These are phyloP conservation scores for Xylaria sp. DNA, from an alignment of 2,329 filamentous ascomycete species.

Conservation along the genomic window DNA sequence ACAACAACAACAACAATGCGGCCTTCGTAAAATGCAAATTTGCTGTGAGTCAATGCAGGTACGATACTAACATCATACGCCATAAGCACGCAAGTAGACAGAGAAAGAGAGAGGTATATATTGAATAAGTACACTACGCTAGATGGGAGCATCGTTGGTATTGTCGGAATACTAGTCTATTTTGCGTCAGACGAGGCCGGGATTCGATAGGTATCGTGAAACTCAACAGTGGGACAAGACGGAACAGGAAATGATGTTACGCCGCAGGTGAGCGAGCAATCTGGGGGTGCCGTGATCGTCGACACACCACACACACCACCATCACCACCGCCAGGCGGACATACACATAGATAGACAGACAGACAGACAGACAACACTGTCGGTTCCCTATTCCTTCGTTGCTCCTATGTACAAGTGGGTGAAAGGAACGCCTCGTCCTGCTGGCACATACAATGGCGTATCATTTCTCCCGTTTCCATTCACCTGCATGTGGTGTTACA, in stretches of 20 bases:
- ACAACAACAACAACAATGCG: too few species aligned
- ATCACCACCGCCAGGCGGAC: neutral
- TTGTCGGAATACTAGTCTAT: neutral
- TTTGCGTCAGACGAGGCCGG: slow-evolving; percentile 9
- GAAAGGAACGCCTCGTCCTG: slow-evolving; percentile 35
- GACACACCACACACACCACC: slow-evolving; percentile 8
- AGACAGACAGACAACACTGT: neutral
- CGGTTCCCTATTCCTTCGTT: slow-evolving; percentile 9
- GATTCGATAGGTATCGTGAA: slow-evolving; percentile 20
- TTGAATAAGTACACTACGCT: too few species aligned
- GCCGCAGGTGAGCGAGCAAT: slow-evolving; percentile 36
- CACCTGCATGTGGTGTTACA: slow-evolving; percentile 26
- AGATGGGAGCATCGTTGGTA: neutral
- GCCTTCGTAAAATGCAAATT: too few species aligned
- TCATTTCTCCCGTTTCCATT: slow-evolving; percentile 35
- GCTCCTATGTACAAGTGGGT: neutral
- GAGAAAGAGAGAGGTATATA: too few species aligned
- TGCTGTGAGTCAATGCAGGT: neutral
- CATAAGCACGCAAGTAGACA: neutral
- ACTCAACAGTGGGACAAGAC: slow-evolving; percentile 29
- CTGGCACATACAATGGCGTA: slow-evolving; percentile 38
- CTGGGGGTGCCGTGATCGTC: neutral
- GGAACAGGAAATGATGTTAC: slow-evolving; percentile 34
- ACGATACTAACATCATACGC: neutral
- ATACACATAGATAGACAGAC: neutral